Base-by-base conservation (phyloP, 2,329 filamentous ascomycete genomes). In the Aspergillus unguis region DNA sequence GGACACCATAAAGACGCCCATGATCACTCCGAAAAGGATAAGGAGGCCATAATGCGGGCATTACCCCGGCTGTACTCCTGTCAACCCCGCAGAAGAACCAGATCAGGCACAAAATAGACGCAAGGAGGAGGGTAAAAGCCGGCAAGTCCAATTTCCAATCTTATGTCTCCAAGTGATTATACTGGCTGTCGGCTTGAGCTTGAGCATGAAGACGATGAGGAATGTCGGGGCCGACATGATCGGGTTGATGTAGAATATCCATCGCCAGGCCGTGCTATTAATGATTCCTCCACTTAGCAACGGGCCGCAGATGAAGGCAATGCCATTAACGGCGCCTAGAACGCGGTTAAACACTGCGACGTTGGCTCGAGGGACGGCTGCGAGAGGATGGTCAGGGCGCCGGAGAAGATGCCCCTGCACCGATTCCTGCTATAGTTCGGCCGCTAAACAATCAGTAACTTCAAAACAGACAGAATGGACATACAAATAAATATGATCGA, bases 201-300 rank as follows among this genome's bases (percentile, higher is more conserved):
- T 52, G 17, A 27, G 38, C 27, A 25, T 36, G 31, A 54, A 11
- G 6, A 54, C 6, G 2, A 54, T 38, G 1, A 48, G 2, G 23
- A 43, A 23, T 7, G 47, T 33, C 0, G 40, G 38, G 10, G 23
- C 56, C 0, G 54, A 47, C 4, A 56, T 17, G n/a, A 54, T 54
- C 4, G 54, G 43, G 46, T 57, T 56, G 46, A 58, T 48, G 9
- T 55, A 58, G 48, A 58, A 58, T 11, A 45, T 54, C 54, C 54
- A 56, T 6, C 53, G 25, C 53, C 56, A 58, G 17, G 47, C 52
- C 0, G 42, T 42, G n/a, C 50, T n/a, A 9, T 53, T 37, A 0
- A 51, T 50, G 3, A 53, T 48, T 4, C 32, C 54, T 6, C 50
- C 54, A 23, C 46, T 40, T 6, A 53, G 33, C 11, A 54, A 17